Evolutionary conservation across 2,329 filamentous ascomycete species (phyloP), one percentile per base, ranked within the genome.

Genomic region (Annulohypoxylon truncatum): DNA sequence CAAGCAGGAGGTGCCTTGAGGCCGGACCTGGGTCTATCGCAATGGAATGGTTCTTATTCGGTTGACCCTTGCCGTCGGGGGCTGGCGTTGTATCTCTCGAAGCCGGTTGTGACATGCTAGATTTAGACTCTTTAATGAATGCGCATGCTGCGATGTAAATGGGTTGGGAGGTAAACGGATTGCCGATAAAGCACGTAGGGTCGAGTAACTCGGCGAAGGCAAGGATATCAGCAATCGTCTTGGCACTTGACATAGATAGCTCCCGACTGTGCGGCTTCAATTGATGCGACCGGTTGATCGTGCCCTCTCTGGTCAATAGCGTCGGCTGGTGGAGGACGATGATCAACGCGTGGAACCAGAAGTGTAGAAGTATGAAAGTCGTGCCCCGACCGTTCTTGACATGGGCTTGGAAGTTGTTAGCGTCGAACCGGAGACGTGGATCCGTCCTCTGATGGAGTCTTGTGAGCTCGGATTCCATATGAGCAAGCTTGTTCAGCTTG

Each of bases 91-190:
- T 76, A 33, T 89, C 87, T 57, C 88, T 84, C 0, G 90, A 92
- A 26, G 90, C 77, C 18, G 89, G 83, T 62, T 89, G 88, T 0
- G 90, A 90, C 20, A 90, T 89, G 67, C 89, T 90, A 12, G 90
- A 86, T 2, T 88, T 89, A 3, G 92, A 93, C 75, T 97, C 93
- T 80, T 93, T 93, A 13, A 97, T 81, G 72, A 97, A 97, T 0
- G 93, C 93, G 74, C 93, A 96, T 0, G 93, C 93, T 0, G 93
- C 93, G 65, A 97, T 95, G 72, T 96, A 97, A 74, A 96, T 96
- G 0, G 93, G 93, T 77, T 97, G 93, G 50, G 91, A 93, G 0
- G 92, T 96, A 70, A 97, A 97, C 0, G 93, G 93, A 64, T 96
- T 97, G 1, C 93, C 92, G 31, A 94, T 90, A 60, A 94, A 93